Percentiles rank a stretch among this genome's conserved stretches.
These are phyloP conservation scores for Hypericum androsaemum DNA, from an alignment of 345 rosid species.

Conservation along the genomic window DNA sequence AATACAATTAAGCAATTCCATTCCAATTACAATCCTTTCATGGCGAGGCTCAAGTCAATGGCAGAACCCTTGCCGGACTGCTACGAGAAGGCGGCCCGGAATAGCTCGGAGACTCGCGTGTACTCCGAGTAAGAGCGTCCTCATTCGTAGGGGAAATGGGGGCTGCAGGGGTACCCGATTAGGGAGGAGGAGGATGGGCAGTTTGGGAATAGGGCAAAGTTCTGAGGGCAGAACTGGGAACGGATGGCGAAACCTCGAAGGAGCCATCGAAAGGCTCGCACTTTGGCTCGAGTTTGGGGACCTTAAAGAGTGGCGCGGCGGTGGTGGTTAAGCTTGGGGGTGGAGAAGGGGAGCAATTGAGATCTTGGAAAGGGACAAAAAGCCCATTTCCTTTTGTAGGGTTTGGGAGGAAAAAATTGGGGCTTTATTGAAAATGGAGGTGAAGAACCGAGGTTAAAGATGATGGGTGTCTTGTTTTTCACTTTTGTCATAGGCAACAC, in stretches of 20 bases:
- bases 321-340: constrained; percentile 18
- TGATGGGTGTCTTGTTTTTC: no score
- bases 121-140: constrained; percentile 41
- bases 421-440: no score
- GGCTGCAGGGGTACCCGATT: neutral
- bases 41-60: constrained; percentile 36
- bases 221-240: constrained; percentile 19
- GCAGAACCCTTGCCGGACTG: constrained; percentile 30
- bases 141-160: constrained; percentile 14
- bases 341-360: constrained; percentile 25
- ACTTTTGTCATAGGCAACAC: no score
- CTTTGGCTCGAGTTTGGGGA: constrained; percentile 46
- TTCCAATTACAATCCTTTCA: no score
- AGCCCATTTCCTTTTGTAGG: constrained; percentile 29
- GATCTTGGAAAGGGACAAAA: constrained; percentile 54
- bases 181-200: constrained; percentile 25
- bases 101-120: constrained; percentile 40
- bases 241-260: neutral
- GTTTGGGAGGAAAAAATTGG: no score
- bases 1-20: no score
- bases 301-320: constrained; percentile 15
- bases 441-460: no score
- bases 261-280: constrained; percentile 44
- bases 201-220: constrained; percentile 22
- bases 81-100: constrained; percentile 47